A percentile compares a stretch with the other conserved stretches of the same genome.
phyloP scores from a whole-genome alignment of 2,329 filamentous ascomycete species.

The Cercospora zeae-maydis region DNA sequence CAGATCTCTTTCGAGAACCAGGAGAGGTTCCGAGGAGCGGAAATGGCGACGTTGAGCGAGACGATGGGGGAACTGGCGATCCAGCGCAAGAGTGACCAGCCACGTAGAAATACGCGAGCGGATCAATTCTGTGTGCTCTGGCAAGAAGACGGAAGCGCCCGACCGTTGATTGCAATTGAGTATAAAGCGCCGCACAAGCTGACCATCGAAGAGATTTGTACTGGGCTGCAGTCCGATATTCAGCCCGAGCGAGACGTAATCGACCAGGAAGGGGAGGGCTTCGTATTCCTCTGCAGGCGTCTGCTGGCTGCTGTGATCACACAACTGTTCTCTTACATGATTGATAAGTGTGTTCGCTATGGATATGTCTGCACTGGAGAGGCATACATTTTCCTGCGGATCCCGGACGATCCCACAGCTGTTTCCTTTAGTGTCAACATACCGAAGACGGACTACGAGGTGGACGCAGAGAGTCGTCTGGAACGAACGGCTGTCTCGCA shows the following conservation, averaged over 20 bases:
- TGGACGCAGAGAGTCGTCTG: not conserved
- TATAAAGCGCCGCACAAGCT: conserved; percentile 3
- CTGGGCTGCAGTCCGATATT: not conserved
- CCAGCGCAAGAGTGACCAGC: not conserved
- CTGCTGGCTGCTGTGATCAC: conserved; percentile 15
- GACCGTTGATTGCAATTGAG: not conserved
- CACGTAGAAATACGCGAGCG: not conserved
- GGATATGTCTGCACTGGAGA: conserved; percentile 14
- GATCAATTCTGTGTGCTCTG: not conserved
- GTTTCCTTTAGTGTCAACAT: not conserved
- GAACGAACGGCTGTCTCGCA: conserved; percentile 13
- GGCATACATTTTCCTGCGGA: conserved; percentile 12
- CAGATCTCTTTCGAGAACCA: not conserved
- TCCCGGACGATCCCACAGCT: conserved; percentile 7
- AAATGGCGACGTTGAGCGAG: not conserved
- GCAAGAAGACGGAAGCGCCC: not conserved
- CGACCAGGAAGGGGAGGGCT: conserved; percentile 2
- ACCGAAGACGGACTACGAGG: not conserved
- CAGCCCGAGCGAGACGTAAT: conserved; percentile 8
- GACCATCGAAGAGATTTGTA: not conserved
- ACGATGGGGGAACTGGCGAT: not conserved
- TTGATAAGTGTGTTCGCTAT: conserved; percentile 11
- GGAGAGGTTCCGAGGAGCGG: not conserved
- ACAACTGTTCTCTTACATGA: conserved; percentile 19
- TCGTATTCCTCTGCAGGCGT: conserved; percentile 7